phyloP scores from a whole-genome alignment of 306 rosid genomes.

The Quercus gilva region DNA sequence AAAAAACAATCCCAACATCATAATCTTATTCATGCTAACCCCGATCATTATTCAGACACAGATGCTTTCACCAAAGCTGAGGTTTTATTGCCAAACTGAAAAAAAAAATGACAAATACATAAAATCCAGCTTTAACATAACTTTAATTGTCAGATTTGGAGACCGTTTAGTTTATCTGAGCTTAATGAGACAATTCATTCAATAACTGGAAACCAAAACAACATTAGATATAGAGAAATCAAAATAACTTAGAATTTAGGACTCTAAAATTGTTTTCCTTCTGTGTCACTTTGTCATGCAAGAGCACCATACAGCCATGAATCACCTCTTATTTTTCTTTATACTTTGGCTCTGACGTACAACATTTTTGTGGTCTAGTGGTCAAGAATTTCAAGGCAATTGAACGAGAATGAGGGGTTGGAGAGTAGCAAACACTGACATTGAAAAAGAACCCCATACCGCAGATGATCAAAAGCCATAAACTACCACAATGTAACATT shows the following conservation, averaged over 20 bases:
- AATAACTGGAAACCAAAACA: neutral
- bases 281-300: neutral
- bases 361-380: no score
- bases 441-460: neutral
- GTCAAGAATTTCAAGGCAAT: no score
- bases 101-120: neutral
- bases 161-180: neutral
- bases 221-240: neutral
- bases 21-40: no score
- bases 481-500: neutral
- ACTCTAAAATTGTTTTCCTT: neutral
- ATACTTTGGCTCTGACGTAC: no score
- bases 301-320: neutral
- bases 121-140: neutral
- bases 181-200: neutral
- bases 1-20: no score
- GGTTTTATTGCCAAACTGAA: neutral
- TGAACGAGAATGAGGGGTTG: no score
- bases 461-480: neutral
- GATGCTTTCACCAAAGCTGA: neutral
- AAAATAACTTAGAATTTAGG: neutral
- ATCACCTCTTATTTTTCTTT: neutral
- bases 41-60: neutral
- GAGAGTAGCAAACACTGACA: no score
- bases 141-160: neutral